A percentile compares a stretch with the other conserved stretches of the same genome.
These are phyloP conservation scores for Talaromyces liani DNA, from an alignment of 495 filamentous ascomycete species.

Conservation along the genomic window DNA sequence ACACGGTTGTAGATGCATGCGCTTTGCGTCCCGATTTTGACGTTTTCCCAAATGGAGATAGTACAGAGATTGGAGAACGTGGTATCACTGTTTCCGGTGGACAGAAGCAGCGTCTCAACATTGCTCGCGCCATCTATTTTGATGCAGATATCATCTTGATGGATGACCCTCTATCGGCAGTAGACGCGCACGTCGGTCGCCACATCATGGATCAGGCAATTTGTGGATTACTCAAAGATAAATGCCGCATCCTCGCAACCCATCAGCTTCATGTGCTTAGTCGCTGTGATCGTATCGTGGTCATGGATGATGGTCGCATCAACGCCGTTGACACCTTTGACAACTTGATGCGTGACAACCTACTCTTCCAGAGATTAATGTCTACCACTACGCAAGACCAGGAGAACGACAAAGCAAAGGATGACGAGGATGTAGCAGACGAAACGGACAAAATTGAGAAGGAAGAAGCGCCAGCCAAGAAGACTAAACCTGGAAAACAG, in stretches of 20 bases:
- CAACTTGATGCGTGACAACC: slow-evolving; percentile 70
- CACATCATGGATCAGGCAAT: slow-evolving; percentile 97
- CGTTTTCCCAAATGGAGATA: slow-evolving; percentile 47
- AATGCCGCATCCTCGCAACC: slow-evolving; percentile 85
- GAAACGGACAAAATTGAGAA: slow-evolving; percentile 25
- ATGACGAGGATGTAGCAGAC: slow-evolving; percentile 36
- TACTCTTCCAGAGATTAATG: slow-evolving; percentile 73
- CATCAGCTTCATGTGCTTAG: slow-evolving; percentile 90
- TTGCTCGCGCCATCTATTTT: slow-evolving; percentile 80
- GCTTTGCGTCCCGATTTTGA: slow-evolving; percentile 50
- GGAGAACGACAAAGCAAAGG: slow-evolving; percentile 36
- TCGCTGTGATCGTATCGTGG: slow-evolving; percentile 83
- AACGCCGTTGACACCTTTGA: slow-evolving; percentile 81
- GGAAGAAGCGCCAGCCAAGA: slow-evolving; percentile 45
- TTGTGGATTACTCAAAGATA: slow-evolving; percentile 77
- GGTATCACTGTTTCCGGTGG: slow-evolving; percentile 62
- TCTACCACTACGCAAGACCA: slow-evolving; percentile 66
- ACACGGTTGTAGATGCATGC: slow-evolving; percentile 49
- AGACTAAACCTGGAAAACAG: slow-evolving; percentile 48
- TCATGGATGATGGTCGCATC: slow-evolving; percentile 81
- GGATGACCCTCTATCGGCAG: slow-evolving; percentile 77
- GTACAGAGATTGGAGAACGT: slow-evolving; percentile 53
- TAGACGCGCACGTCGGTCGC: slow-evolving; percentile 81
- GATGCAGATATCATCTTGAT: slow-evolving; percentile 74
- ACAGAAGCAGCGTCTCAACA: slow-evolving; percentile 62